Evolutionary conservation across 2,329 filamentous ascomycete species (phyloP).

Genomic region (Knoxdaviesia proteae): DNA sequence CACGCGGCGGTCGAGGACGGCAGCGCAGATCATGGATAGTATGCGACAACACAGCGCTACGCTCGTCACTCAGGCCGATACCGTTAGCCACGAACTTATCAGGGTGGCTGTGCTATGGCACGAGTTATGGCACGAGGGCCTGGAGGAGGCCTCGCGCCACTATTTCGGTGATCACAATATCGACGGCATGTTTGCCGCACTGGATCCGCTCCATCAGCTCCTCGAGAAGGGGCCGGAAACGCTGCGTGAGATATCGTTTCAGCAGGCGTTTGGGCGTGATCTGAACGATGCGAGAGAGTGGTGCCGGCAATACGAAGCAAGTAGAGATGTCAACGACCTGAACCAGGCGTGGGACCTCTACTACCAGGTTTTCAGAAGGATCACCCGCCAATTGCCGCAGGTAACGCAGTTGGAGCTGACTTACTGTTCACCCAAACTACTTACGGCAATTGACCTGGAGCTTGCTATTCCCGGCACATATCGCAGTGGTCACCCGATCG

Average conservation of each 20-base stretch:
- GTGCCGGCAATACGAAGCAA: constrained; percentile 78
- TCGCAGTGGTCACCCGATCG: constrained; percentile 53
- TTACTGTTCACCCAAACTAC: constrained; percentile 88
- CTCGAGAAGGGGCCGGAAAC: constrained; percentile 85
- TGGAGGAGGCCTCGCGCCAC: constrained; percentile 86
- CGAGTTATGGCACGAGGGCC: constrained; percentile 93
- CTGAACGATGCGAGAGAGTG: constrained; percentile 88
- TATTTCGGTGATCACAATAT: constrained; percentile 98
- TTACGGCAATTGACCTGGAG: constrained; percentile 67
- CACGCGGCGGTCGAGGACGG: constrained; percentile 65
- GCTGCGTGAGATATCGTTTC: constrained; percentile 86
- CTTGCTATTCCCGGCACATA: constrained; percentile 94
- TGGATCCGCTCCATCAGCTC: constrained; percentile 79
- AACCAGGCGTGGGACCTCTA: constrained; percentile 99
- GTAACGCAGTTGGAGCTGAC: constrained; percentile 83
- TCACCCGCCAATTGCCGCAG: constrained; percentile 80
- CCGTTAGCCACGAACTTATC: constrained; percentile 91
- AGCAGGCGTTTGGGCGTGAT: constrained; percentile 90
- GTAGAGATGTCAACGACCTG: constrained; percentile 78
- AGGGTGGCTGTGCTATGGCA: constrained; percentile 96
- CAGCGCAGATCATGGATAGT: constrained; percentile 87
- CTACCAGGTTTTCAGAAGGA: constrained; percentile 94
- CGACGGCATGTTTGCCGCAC: constrained; percentile 83
- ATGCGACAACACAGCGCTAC: constrained; percentile 89
- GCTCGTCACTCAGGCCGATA: constrained; percentile 84